Conservation (phyloP, 352 stramenopile genomes). For the Elongisporangium senticosum region DNA sequence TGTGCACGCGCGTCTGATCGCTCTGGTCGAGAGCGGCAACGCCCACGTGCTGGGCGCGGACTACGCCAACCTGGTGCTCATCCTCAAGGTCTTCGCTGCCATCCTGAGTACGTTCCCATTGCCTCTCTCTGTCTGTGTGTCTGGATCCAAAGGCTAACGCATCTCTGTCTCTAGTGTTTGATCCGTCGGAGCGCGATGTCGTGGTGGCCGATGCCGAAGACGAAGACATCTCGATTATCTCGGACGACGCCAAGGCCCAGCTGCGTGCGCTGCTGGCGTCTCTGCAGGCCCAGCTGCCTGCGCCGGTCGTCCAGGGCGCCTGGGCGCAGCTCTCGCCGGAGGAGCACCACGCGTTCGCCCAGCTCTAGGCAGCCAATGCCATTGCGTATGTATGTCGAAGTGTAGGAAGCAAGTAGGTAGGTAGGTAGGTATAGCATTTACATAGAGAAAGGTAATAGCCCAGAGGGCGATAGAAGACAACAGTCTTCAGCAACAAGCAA, state of each 20-base stretch:
- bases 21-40: constrained; percentile 53
- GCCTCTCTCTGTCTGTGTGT: constrained; percentile 5
- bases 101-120: constrained; percentile 52
- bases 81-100: constrained; percentile 74
- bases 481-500: neutral
- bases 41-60: constrained; percentile 57
- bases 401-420: constrained; percentile 6
- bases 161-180: constrained; percentile 38
- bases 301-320: constrained; percentile 50
- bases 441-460: neutral
- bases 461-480: neutral
- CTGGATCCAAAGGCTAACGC: constrained; percentile 10
- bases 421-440: constrained; percentile 3
- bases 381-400: neutral
- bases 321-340: constrained; percentile 66
- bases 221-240: constrained; percentile 67
- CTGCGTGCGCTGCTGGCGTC: constrained; percentile 55
- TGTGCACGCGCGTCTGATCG: constrained; percentile 67
- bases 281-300: constrained; percentile 63
- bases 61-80: constrained; percentile 52
- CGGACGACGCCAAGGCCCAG: constrained; percentile 48
- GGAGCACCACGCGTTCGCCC: constrained; percentile 64
- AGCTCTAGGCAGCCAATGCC: constrained; percentile 27
- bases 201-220: constrained; percentile 51
- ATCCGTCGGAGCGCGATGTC: constrained; percentile 40